Conservation (phyloP, 139 green algal genomes). For the Tetradesmus lagerheimii region DNA sequence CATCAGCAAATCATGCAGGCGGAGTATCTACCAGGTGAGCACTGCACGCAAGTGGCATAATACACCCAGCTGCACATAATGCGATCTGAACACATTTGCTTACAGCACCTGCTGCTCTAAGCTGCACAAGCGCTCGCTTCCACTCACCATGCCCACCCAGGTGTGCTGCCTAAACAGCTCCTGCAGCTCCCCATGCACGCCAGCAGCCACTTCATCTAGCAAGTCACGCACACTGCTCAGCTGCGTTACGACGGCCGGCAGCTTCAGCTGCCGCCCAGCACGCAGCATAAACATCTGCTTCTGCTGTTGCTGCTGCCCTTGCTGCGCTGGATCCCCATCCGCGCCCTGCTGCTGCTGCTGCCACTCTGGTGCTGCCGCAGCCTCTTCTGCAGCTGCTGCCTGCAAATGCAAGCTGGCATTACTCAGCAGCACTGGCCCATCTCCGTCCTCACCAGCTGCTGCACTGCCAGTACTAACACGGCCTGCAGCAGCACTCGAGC, state of each 20-base stretch:
- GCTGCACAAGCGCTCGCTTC: background rate
- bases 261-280: background rate
- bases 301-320: constrained; percentile 17
- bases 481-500: background rate
- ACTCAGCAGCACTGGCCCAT: background rate
- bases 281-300: constrained; percentile 9
- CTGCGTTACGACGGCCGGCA: constrained; percentile 24
- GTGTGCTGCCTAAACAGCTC: constrained; percentile 76
- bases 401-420: constrained; percentile 34
- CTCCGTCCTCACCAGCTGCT: background rate
- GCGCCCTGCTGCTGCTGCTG: constrained; percentile 7
- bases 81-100: too few species aligned
- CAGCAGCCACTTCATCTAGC: constrained; percentile 63
- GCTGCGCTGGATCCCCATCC: background rate
- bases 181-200: constrained; percentile 69
- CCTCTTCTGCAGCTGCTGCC: constrained; percentile 40
- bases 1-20: too few species aligned
- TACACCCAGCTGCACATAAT: too few species aligned
- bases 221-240: constrained; percentile 60
- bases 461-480: background rate
- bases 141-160: constrained; percentile 86
- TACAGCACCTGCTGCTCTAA: background rate
- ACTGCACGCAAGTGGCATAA: too few species aligned
- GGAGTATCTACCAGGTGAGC: too few species aligned
- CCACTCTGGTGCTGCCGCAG: constrained; percentile 41